Evolutionary conservation across 2,329 filamentous ascomycete genomes (phyloP).

Genomic region (Arthrobotrys conoides): DNA sequence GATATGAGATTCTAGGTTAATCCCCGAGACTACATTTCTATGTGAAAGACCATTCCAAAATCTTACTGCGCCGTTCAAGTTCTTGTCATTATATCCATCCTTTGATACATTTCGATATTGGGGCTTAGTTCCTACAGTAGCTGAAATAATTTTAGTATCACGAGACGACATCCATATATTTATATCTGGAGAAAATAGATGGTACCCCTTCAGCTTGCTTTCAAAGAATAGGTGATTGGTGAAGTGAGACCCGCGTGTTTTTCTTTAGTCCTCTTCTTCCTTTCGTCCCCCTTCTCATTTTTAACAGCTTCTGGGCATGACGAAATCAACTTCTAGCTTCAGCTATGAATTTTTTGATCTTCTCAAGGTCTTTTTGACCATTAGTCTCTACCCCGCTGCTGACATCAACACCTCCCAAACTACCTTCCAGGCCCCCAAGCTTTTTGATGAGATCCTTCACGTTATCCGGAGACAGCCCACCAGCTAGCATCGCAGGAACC

Average conservation of each 20-base stretch:
- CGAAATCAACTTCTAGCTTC: conserved; percentile 3
- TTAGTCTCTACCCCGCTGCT: conserved; percentile 92
- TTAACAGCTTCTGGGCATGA: background rate
- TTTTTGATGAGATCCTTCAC: conserved; percentile 77
- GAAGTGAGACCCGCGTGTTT: background rate
- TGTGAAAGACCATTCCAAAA: too few species aligned
- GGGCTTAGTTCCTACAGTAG: background rate
- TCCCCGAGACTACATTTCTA: too few species aligned
- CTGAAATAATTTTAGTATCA: background rate
- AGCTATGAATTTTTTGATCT: conserved; percentile 82
- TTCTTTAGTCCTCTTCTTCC: background rate
- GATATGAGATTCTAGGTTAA: background rate
- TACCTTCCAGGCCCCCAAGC: conserved; percentile 74
- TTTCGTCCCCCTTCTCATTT: too few species aligned
- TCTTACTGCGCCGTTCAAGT: too few species aligned
- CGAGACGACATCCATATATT: background rate
- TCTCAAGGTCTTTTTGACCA: conserved; percentile 83
- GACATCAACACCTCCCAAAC: conserved; percentile 88
- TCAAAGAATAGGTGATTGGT: background rate
- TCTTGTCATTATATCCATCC: too few species aligned
- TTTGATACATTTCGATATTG: too few species aligned
- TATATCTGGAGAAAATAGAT: background rate
- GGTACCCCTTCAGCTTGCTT: background rate
- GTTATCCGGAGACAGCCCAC: conserved; percentile 85
- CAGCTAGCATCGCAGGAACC: conserved; percentile 85